Base-by-base conservation (phyloP, 202 grass and related monocot species). In the Cymbopogon flexuosus region DNA sequence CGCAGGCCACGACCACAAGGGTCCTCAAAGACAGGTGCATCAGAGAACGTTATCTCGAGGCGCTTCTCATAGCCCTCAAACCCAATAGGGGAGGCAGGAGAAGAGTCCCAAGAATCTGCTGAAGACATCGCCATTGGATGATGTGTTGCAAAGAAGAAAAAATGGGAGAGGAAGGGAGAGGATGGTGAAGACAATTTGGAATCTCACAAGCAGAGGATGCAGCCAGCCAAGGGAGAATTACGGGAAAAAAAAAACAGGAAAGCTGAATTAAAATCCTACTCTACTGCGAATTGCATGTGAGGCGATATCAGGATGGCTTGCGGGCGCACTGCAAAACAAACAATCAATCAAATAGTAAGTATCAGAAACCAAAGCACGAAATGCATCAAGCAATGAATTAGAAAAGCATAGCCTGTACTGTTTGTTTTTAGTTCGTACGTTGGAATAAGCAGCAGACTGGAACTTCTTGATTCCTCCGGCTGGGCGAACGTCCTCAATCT, bases 361-460 rank as follows among this genome's bases (percentile, higher is more conserved):
- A 22, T 70, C 78, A 87, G 61, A 65, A 79, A 70, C n/a, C 1
- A 11, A 82, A 73, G 27, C 18, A 79, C 31, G 2, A 59, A 79
- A 79, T 41, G 60, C 60, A 49, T 73, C 29, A 40, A 52, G 5
- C 19, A 60, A 1, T 62, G 5, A 6, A 47, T 51, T 13, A 52
- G 29, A 35, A 68, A 15, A 12, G 41, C 7, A 24, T 9, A 75
- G 27, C 3, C 18, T 69, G 43, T 14, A 31, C 10, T 78, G 24
- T n/a, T 75, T 36, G 47, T 18, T 72, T 27, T 72, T 46, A 33
- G 43, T 72, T 46, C 89, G 92, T 90, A 97, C 88, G 91, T 94
- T 97, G 85, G 91, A 97, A 85, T 94, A 97, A 24, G 85, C 91
- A 92, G 91, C 94, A 88, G 91, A 94, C 80, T 97, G 94, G 81